Base-by-base conservation (phyloP, 805 yeast species). In the Teunomyces cretensis region DNA sequence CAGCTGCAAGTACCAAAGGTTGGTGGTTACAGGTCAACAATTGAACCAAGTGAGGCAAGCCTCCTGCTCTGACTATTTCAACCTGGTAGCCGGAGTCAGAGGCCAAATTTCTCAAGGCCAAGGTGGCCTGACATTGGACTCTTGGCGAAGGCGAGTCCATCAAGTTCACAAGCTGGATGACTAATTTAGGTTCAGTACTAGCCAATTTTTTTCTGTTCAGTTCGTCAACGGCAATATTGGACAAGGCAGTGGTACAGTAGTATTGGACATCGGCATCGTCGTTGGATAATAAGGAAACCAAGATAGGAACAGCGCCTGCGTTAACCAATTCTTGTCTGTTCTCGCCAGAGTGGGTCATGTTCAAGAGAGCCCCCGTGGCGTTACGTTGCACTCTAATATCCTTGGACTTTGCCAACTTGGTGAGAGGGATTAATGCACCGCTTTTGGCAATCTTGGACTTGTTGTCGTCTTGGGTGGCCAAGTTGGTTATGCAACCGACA, bases 321-420 rank as follows among this genome's bases (percentile, higher is more conserved):
- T 88, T 89, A 30, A 94, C 99, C 51, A 94, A 76, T 67, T 94
- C 98, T 63, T 87, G 92, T 68, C 99, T 84, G 66, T 94, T 94
- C 68, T 91, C 98, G 52, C 86, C 87, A 17, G 96, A 88, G 64
- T 94, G 99, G 30, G 99, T 94, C 99, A 94, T 94, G 69, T 94
- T 94, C 53, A 94, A 78, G 59, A 94, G 73, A 0, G 99, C 99
- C 39, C 99, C 99, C 5, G 99, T 94, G 33, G 99, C 98, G 59
- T 94, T 94, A 70, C 99, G 82, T 72, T 94, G 99, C 4, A 94
- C 99, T 57, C 99, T 82, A 54, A 89, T 81, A 68, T 94, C 98
- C 62, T 86, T 86, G 3, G 96, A 88, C 66, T 88, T 90, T 11
- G 99, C 99, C 52, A 94, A 77, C 66, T 88, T 89, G 1, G 98